These are phyloP conservation scores for Solanum bulbocastanum DNA, from an alignment of 257 asterid genomes.

Conservation along the genomic window DNA sequence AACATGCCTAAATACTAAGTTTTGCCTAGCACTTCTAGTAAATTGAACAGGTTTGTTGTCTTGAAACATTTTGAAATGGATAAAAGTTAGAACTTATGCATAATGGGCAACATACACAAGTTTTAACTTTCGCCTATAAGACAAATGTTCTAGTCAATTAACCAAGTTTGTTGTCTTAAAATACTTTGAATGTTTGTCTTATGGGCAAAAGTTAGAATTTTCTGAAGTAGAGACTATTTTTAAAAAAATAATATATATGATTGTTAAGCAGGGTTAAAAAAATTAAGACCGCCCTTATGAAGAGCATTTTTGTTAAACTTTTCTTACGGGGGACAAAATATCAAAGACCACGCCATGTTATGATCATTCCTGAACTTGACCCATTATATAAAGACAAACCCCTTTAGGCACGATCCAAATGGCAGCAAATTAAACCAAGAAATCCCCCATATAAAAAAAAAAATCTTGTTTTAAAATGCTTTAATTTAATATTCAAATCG, in stretches of 20 bases:
- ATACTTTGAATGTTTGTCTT: fast-evolving
- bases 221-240: too few species aligned
- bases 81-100: neutral
- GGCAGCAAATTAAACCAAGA: neutral
- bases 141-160: too few species aligned
- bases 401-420: neutral
- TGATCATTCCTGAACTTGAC: neutral
- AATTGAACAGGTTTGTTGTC: neutral
- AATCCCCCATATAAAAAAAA: too few species aligned
- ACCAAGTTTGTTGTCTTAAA: too few species aligned
- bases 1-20: neutral
- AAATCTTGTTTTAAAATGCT: neutral
- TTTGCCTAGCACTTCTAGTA: neutral
- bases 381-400: neutral
- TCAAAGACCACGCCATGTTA: neutral
- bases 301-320: too few species aligned
- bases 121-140: too few species aligned
- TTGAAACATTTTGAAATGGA: neutral
- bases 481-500: too few species aligned
- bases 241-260: too few species aligned
- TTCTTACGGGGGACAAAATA: too few species aligned
- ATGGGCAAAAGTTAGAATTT: too few species aligned
- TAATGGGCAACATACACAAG: too few species aligned
- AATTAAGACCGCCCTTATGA: neutral
- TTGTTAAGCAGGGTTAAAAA: too few species aligned